Evolutionary conservation across 2,329 filamentous ascomycete species (phyloP), one percentile per base, ranked within the genome.

Genomic region (Colletotrichum lupini): DNA sequence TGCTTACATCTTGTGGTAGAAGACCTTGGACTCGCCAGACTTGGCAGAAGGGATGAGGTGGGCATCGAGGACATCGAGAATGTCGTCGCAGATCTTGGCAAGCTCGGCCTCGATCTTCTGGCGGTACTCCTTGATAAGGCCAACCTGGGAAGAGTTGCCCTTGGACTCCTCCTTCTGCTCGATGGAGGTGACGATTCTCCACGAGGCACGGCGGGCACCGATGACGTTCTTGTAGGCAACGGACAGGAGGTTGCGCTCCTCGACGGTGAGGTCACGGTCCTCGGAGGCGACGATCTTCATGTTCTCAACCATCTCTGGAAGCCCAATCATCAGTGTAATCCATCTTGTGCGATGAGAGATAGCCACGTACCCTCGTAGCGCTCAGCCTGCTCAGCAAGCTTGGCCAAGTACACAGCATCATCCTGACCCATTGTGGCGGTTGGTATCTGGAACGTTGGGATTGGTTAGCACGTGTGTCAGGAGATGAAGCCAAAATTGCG

Each of bases 111-210:
- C 96, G 81, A 98, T 98, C 93, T 98, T 98, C 87, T 96, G 92
- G 84, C 96, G 95, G 92, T 98, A 98, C 86, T 98, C 95, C 90
- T 97, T 97, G 89, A 98, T 98, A 77, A 97, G 91, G 80, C 88
- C 86, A 78, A 98, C 95, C 87, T 98, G 95, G 80, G 92, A 90
- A 80, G 95, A 93, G 87, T 96, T 97, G 90, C 95, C 95, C 93
- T 98, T 98, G 83, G 94, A 97, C 89, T 98, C 96, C 90, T 98
- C 96, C 92, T 98, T 98, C 89, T 98, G 96, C 91, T 98, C 96
- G 83, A 98, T 98, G 80, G 95, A 98, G 83, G 95, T 97, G 82
- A 98, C 94, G 85, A 98, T 98, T 90, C 95, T 94, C 95, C 95
- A 98, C 77, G 95, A 98, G 77, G 95, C 95, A 92, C 95, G 95